Evolutionary conservation across 129 eudicot species (phyloP), one percentile per base, ranked within the genome.

Genomic region (Artemisia tridentata): DNA sequence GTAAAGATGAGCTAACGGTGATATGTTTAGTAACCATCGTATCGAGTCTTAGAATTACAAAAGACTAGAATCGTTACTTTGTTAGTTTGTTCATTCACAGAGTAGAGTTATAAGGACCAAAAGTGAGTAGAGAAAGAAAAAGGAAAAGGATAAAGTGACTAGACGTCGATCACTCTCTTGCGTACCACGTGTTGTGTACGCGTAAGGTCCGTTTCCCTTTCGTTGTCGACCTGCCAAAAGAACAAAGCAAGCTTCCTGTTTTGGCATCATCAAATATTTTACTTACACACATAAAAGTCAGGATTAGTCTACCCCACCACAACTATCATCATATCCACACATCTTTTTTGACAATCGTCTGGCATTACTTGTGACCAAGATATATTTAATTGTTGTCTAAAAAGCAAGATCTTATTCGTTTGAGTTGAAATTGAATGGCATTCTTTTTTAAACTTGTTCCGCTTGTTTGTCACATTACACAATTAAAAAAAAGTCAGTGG

Each of bases 111-210:
- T n/a, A n/a, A 3, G 16, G 55, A 50, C 16, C 17, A 50, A 50
- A 50, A 50, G 17, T 13, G 15, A 50, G 1, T 11, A 2, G 7
- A 49, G 54, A 49, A 49, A 14, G n/a, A 41, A 11, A 41, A 64
- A 64, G 31, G 11, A 23, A 27, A 13, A 3, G 27, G 43, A 3
- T 12, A 47, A 12, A 47, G 51, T 68, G 63, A 52, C 63, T 8
- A n/a, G 15, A 5, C 47, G 15, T 25, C 6, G 63, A 46, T 21
- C 20, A 54, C 49, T 65, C 57, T 55, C 66, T 43, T 8, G 41
- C 59, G 59, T 66, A 66, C 67, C 79, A 75, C 79, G 72, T 75
- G 68, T 67, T 13, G 18, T 14, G 51, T 67, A 48, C 68, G 74
- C 53, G 68, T 75, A 46, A 17, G 74, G 4, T 58, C 68, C 74